Evolutionary conservation across 768 basidiomycete species (phyloP).

Genomic region (Tulasnella sp.): DNA sequence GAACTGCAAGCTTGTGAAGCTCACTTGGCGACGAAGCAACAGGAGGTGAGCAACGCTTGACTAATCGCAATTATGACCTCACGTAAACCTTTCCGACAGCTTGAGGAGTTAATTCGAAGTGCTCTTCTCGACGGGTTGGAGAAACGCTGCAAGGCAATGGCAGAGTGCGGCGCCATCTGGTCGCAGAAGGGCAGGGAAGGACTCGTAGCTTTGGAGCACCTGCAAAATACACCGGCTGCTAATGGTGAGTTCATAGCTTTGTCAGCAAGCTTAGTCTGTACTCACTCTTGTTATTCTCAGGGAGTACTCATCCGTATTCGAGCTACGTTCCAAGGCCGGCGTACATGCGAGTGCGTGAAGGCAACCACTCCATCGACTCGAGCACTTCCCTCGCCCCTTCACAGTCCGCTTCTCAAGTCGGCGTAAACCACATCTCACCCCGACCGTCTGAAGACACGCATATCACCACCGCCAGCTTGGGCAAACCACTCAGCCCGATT

Average conservation of each 20-base stretch:
- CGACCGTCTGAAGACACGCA: conserved; percentile 1
- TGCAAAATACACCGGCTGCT: conserved; percentile 15
- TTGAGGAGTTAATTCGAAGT: conserved; percentile 40
- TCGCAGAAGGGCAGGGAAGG: conserved; percentile 54
- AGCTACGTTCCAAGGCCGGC: background rate
- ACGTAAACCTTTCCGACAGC: conserved; percentile 14
- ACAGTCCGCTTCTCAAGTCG: conserved; percentile 59
- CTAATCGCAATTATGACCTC: background rate
- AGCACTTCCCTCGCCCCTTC: conserved; percentile 53
- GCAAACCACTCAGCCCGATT: conserved; percentile 6
- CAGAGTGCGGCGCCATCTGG: conserved; percentile 61
- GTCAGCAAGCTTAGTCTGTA: background rate
- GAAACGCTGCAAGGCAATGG: conserved; percentile 49
- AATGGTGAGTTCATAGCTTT: background rate
- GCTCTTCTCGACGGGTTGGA: conserved; percentile 52
- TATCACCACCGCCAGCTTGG: background rate
- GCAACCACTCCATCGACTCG: conserved; percentile 23
- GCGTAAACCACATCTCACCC: background rate
- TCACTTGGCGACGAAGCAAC: conserved; percentile 58
- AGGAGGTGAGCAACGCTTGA: conserved; percentile 25
- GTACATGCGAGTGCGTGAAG: background rate
- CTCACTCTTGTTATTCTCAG: background rate
- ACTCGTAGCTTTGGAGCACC: conserved; percentile 32
- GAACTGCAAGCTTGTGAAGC: conserved; percentile 79
- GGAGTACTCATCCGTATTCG: background rate